Evolutionary conservation across 2,329 filamentous ascomycete species (phyloP), one percentile per base, ranked within the genome.

Genomic region (Magnaporthiopsis poae): DNA sequence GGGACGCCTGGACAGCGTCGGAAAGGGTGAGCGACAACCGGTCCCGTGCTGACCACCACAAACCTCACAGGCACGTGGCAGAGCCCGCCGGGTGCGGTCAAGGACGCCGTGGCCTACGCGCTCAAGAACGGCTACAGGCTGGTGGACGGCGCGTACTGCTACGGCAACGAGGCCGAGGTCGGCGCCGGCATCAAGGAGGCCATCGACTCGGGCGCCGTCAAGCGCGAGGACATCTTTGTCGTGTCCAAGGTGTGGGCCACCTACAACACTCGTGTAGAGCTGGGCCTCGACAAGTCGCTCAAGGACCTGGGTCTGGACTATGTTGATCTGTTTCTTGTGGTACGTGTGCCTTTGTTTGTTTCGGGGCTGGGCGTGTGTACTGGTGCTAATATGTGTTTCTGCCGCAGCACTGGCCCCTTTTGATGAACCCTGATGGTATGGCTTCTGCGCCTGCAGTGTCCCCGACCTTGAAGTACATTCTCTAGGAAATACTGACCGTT

Each of bases 201-300:
- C 36, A 86, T 94, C 73, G 81, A 80, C 33, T 79, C 86, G 5
- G 90, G 90, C 31, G 81, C 85, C 68, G 80, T 90, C 72, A 90
- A 88, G 82, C 85, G 91, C 68, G 85, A 90, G 75, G 90, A 96
- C 67, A 79, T 96, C 69, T 96, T 95, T 78, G 86, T 96, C 68
- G 90, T 91, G 66, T 91, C 88, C 73, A 96, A 96, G 83, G 84
- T 93, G 56, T 96, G 91, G 90, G 89, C 87, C 73, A 91, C 90
- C 64, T 93, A 90, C 80, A 88, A 89, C 76, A 86, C 85, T 36
- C 82, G 88, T 8, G 87, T 87, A 7, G 87, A 90, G 77, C 80
- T 89, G 72, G 87, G 84, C 52, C 82, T 95, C 52, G 86, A 91
- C 70, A 87, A 88, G 82, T 90, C 88, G 72, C 80, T 95, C 75